Base-by-base conservation (phyloP, 768 basidiomycete species). In the Boletus rubroflammeus region DNA sequence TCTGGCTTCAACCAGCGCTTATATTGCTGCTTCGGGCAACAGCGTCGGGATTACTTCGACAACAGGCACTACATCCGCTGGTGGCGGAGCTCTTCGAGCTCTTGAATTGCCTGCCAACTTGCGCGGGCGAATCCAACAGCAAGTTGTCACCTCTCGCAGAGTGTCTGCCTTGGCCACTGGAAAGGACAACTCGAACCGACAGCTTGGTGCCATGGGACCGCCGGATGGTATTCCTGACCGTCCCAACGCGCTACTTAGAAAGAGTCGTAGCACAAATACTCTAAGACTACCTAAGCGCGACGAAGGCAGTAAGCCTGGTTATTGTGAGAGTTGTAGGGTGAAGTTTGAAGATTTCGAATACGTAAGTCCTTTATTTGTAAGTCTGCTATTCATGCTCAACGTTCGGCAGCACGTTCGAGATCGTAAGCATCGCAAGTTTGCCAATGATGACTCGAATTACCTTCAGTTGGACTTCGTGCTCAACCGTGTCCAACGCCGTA, bases 21-120 rank as follows among this genome's bases (percentile, higher is more conserved):
- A 93, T 67, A 79, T 90, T 52, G 93, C 93, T 35, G 96, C 96
- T 2, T 98, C 95, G 8, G 95, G 95, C 6, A 98, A 99, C 73
- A 94, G 90, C 58, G 93, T 98, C 43, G 80, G 83, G 36, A 85
- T 98, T 64, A 94, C 96, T 1, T 97, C 94, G 3, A 89, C 87
- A 23, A 88, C 90, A 36, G 93, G 90, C 1, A 95, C 93, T 5
- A 90, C 90, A 1, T 90, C 90, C 6, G 82, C 79, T 11, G 73
- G 80, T 11, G 80, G 82, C 3, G 61, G 63, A 28, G 62, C 76
- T 4, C 69, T 77, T 32, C 75, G 80, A 47, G 76, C 72, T 38
- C 58, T 77, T 40, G 76, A 81, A 36, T 67, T 88, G 29, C 79
- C 87, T 5, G 67, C 80, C 4, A 69, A 76, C 32, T 64, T 90